Percentiles rank a stretch among this genome's conserved stretches.
These are phyloP conservation scores for Ormosia emarginata DNA, from an alignment of 306 rosid genomes.

Conservation along the genomic window DNA sequence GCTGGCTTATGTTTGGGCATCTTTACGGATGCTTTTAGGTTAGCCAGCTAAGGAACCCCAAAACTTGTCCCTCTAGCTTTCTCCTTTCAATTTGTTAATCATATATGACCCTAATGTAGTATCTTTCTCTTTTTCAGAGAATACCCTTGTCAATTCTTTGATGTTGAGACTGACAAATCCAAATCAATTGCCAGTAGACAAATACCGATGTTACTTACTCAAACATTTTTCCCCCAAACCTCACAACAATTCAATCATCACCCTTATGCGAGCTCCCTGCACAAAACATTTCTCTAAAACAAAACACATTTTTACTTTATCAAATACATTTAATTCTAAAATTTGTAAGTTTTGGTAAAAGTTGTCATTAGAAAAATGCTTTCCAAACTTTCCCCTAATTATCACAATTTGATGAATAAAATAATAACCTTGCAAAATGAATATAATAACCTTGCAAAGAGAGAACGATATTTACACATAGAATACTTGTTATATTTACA, in stretches of 20 bases:
- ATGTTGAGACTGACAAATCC: too few species aligned
- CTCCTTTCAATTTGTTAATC: not conserved
- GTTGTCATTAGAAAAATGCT: not conserved
- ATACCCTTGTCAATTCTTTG: too few species aligned
- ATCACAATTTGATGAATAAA: not conserved
- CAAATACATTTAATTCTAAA: too few species aligned
- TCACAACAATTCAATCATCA: too few species aligned
- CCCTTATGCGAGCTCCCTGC: too few species aligned
- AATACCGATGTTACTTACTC: too few species aligned
- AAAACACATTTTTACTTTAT: too few species aligned
- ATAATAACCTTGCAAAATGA: not conserved
- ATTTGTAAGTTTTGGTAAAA: not conserved
- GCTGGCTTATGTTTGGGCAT: slow-evolving; percentile 98
- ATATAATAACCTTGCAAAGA: not conserved
- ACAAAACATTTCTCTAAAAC: too few species aligned
- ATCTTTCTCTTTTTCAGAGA: not conserved
- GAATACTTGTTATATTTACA: not conserved
- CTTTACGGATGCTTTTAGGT: slow-evolving; percentile 91
- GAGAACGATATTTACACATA: not conserved
- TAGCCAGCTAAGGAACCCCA: slow-evolving; percentile 62
- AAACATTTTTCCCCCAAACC: too few species aligned
- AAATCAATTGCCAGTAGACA: too few species aligned
- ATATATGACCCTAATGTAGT: not conserved
- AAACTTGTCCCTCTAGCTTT: not conserved
- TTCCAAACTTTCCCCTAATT: not conserved